Evolutionary conservation across 192 early-diverging fungal species (phyloP).

Genomic region (Podila verticillata): DNA sequence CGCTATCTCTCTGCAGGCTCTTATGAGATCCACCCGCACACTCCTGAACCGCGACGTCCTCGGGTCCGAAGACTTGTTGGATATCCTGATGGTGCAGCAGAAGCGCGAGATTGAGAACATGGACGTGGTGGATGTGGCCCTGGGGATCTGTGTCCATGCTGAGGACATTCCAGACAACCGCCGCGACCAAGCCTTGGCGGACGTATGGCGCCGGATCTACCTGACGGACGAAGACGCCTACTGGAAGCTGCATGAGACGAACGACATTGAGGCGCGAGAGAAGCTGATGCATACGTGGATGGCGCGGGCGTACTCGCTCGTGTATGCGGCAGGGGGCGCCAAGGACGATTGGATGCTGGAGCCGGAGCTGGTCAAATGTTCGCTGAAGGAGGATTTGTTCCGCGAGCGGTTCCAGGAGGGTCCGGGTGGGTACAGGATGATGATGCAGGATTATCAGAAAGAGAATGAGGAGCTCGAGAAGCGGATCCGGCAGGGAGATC

Average conservation of each 20-base stretch:
- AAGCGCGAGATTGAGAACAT: conserved; percentile 17
- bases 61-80: conserved; percentile 35
- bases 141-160: conserved; percentile 34
- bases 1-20: conserved; percentile 3
- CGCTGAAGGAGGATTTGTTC: conserved; percentile 30
- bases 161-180: conserved; percentile 42
- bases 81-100: conserved; percentile 32
- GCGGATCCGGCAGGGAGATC: conserved; percentile 19
- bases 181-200: conserved; percentile 33
- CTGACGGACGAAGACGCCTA: conserved; percentile 6
- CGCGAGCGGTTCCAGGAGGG: conserved; percentile 15
- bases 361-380: conserved; percentile 28
- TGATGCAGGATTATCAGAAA: conserved; percentile 28
- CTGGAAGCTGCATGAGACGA: conserved; percentile 27
- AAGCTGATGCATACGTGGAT: conserved; percentile 30
- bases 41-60: conserved; percentile 25
- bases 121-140: conserved; percentile 20
- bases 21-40: not conserved
- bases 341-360: conserved; percentile 30
- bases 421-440: conserved; percentile 1
- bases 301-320: conserved; percentile 24
- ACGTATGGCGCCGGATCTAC: conserved; percentile 48
- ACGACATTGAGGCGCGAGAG: conserved; percentile 26
- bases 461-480: conserved; percentile 40
- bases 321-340: conserved; percentile 24